Evolutionary conservation across 179 eudicot species (phyloP).

Genomic region (Dionaea muscipula): DNA sequence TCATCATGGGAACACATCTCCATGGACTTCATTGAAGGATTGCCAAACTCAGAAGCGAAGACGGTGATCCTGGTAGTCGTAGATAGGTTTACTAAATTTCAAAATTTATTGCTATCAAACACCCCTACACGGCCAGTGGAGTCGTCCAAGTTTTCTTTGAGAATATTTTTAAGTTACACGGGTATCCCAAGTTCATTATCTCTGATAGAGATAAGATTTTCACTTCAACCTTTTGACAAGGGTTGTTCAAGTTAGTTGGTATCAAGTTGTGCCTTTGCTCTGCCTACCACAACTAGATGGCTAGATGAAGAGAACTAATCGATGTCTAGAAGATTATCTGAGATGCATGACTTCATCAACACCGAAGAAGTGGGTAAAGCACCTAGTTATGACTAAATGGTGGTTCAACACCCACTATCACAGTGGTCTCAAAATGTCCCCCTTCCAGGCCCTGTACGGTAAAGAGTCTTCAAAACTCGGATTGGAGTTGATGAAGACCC

Average conservation of each 20-base stretch:
- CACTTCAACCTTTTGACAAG: not conserved
- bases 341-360: not conserved
- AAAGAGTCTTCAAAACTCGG: too few relatives aligned
- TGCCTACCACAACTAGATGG: not conserved
- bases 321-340: slow-evolving; percentile 1
- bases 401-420: not conserved
- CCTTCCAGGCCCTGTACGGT: not conserved
- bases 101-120: not conserved
- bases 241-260: not conserved
- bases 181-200: not conserved
- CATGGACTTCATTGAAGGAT: slow-evolving; percentile 1
- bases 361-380: not conserved
- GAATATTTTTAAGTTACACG: not conserved
- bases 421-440: not conserved
- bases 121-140: not conserved
- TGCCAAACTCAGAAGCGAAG: not conserved
- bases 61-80: not conserved
- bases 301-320: not conserved
- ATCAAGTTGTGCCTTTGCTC: not conserved
- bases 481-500: too few relatives aligned
- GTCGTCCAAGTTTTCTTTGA: not conserved
- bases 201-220: not conserved
- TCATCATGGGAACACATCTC: not conserved
- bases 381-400: not conserved
- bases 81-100: not conserved